phyloP scores from a whole-genome alignment of 805 yeast species.

The Komagataella mondaviorum region DNA sequence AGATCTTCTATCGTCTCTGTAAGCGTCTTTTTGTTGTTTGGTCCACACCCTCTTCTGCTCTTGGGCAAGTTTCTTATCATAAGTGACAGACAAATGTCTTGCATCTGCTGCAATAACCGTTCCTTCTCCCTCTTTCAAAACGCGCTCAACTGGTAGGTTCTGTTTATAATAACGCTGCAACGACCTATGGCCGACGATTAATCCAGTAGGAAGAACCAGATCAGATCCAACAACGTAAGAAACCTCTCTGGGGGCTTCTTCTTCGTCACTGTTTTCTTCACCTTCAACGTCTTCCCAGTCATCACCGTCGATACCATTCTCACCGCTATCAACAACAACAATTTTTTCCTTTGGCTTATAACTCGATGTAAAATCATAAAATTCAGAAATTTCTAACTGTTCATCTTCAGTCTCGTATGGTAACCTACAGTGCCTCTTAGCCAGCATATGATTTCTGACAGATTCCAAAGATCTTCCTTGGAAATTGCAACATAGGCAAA shows the following conservation, averaged over 20 bases:
- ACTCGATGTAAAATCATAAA: slow-evolving; percentile 71
- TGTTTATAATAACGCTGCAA: slow-evolving; percentile 63
- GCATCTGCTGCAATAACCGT: slow-evolving; percentile 72
- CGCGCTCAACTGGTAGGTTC: slow-evolving; percentile 33
- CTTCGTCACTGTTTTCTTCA: slow-evolving; percentile 14
- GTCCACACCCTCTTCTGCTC: slow-evolving; percentile 47
- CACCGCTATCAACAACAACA: slow-evolving; percentile 13
- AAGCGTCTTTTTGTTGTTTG: slow-evolving; percentile 34
- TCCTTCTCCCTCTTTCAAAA: slow-evolving; percentile 48
- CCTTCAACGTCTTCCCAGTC: slow-evolving; percentile 19
- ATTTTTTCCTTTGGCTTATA: slow-evolving; percentile 24
- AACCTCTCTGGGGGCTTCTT: slow-evolving; percentile 16
- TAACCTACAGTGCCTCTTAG: slow-evolving; percentile 77
- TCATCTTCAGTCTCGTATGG: slow-evolving; percentile 82
- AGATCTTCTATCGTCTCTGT: slow-evolving; percentile 39
- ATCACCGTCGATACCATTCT: slow-evolving; percentile 18
- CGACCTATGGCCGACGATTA: slow-evolving; percentile 71
- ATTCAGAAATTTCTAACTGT: slow-evolving; percentile 59
- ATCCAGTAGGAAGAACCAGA: slow-evolving; percentile 64
- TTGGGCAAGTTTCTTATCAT: slow-evolving; percentile 26
- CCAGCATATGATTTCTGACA: slow-evolving; percentile 76
- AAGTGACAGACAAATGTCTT: slow-evolving; percentile 31
- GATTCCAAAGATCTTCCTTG: slow-evolving; percentile 80
- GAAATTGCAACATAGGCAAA: slow-evolving; percentile 71
- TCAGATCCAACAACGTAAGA: slow-evolving; percentile 36